A percentile compares a stretch with the other conserved stretches of the same genome.
These are phyloP conservation scores for Fusarium brachygibbosum DNA, from an alignment of 2,329 filamentous ascomycete species.

Conservation along the genomic window DNA sequence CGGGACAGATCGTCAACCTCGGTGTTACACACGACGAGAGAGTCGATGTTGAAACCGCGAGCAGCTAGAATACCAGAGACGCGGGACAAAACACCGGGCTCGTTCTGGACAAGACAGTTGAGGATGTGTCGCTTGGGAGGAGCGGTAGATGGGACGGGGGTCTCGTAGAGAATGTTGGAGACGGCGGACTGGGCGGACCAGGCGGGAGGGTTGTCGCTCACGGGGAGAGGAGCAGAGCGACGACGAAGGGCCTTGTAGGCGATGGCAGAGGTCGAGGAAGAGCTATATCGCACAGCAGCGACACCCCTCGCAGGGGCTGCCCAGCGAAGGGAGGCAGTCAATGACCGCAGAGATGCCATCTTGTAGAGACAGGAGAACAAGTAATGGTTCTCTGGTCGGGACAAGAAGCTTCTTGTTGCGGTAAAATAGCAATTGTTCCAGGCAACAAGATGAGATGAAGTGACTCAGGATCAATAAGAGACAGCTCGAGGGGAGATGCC, in stretches of 20 bases:
- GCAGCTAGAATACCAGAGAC: slow-evolving; percentile 97
- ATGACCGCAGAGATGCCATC: slow-evolving; percentile 63
- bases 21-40: slow-evolving; percentile 95
- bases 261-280: slow-evolving; percentile 86
- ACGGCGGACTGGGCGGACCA: slow-evolving; percentile 96
- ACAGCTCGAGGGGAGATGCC: slow-evolving; percentile 34
- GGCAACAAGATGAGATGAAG: slow-evolving; percentile 19
- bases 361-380: slow-evolving; percentile 45
- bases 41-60: slow-evolving; percentile 99
- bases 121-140: slow-evolving; percentile 95
- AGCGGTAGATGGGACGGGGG: slow-evolving; percentile 82
- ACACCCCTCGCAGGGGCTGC: slow-evolving; percentile 49
- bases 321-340: slow-evolving; percentile 58
- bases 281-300: slow-evolving; percentile 54
- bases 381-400: slow-evolving; percentile 39
- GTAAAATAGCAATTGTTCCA: slow-evolving; percentile 39
- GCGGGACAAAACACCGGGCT: slow-evolving; percentile 95
- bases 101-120: slow-evolving; percentile 99
- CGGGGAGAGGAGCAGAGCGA: slow-evolving; percentile 86
- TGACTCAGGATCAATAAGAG: slow-evolving; percentile 47
- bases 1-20: slow-evolving; percentile 96
- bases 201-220: slow-evolving; percentile 78
- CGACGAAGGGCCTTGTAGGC: slow-evolving; percentile 98
- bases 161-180: slow-evolving; percentile 99
- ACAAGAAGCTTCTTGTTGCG: slow-evolving; percentile 47